These are phyloP conservation scores for Euptelea pleiosperma DNA, from an alignment of 164 flowering plant species.

Conservation along the genomic window DNA sequence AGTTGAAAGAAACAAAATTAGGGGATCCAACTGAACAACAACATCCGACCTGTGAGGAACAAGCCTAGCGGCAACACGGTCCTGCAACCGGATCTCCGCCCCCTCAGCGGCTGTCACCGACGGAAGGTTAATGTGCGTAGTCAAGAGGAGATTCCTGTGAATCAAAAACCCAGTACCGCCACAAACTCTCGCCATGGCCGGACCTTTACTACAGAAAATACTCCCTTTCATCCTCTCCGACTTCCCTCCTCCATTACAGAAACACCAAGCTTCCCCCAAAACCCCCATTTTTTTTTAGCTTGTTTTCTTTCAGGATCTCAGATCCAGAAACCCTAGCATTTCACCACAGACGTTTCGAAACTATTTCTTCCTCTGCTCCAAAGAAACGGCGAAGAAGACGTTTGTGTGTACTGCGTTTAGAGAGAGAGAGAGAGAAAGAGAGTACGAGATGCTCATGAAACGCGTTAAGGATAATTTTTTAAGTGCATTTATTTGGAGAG, in stretches of 20 bases:
- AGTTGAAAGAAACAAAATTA: background rate
- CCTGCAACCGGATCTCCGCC: constrained; percentile 77
- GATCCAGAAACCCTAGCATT: constrained; percentile 16
- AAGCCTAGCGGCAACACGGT: constrained; percentile 59
- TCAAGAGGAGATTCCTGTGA: constrained; percentile 73
- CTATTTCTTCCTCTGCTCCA: no score
- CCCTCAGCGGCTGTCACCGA: constrained; percentile 69
- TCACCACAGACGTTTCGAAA: no score
- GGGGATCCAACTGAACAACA: background rate
- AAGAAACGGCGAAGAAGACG: no score
- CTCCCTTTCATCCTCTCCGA: constrained; percentile 78
- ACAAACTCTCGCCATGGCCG: constrained; percentile 62
- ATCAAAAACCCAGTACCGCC: constrained; percentile 67
- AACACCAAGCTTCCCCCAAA: constrained; percentile 72
- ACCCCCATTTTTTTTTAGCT: constrained; percentile 45
- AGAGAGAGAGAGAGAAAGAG: no score
- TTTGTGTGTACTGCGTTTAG: no score
- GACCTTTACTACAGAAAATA: constrained; percentile 59
- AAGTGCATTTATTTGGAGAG: no score
- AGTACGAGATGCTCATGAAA: no score
- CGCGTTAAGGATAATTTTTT: no score
- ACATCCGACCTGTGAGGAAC: constrained; percentile 74
- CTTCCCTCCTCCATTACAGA: constrained; percentile 92
- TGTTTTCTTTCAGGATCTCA: background rate
- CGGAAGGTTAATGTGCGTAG: constrained; percentile 78